Conservation (phyloP, 331 rosid genomes). For the Rosa hybrid region DNA sequence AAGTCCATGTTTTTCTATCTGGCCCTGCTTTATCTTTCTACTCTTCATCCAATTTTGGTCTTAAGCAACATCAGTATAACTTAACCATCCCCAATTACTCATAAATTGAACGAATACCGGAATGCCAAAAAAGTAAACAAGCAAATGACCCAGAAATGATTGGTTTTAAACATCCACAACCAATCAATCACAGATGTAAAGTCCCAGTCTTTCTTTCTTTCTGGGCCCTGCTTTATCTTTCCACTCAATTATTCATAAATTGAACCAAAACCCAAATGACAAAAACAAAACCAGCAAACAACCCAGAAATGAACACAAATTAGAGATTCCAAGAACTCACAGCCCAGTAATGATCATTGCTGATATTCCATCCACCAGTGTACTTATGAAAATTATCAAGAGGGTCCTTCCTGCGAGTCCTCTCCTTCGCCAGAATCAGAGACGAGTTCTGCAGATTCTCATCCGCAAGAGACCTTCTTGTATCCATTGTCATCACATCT, state of each 20-base stretch:
- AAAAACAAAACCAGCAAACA: not conserved
- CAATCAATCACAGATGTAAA: not conserved
- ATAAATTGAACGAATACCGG: no score
- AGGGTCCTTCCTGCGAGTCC: conserved; percentile 63
- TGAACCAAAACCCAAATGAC: conserved; percentile 4
- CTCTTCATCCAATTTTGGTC: conserved; percentile 3
- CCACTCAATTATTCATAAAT: not conserved
- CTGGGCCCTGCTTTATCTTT: not conserved
- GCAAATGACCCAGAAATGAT: not conserved
- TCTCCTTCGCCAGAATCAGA: conserved; percentile 51
- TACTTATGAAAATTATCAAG: conserved; percentile 47
- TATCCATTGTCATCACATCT: conserved; percentile 30
- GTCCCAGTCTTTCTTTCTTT: not conserved
- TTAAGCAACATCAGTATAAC: not conserved
- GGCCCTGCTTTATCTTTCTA: not conserved
- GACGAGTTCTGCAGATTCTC: conserved; percentile 37
- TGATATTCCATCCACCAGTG: conserved; percentile 88
- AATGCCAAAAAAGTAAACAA: no score
- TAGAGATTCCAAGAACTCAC: conserved; percentile 32
- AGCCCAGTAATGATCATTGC: conserved; percentile 57
- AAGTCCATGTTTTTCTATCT: conserved; percentile 1
- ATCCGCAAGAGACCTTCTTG: conserved; percentile 55
- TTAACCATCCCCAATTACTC: conserved; percentile 10
- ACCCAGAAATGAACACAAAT: not conserved
- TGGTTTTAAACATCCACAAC: not conserved